A percentile compares a stretch with the other conserved stretches of the same genome.
These are phyloP conservation scores for Hyphopichia khmerensis DNA, from an alignment of 1,139 yeast genomes.

Conservation along the genomic window DNA sequence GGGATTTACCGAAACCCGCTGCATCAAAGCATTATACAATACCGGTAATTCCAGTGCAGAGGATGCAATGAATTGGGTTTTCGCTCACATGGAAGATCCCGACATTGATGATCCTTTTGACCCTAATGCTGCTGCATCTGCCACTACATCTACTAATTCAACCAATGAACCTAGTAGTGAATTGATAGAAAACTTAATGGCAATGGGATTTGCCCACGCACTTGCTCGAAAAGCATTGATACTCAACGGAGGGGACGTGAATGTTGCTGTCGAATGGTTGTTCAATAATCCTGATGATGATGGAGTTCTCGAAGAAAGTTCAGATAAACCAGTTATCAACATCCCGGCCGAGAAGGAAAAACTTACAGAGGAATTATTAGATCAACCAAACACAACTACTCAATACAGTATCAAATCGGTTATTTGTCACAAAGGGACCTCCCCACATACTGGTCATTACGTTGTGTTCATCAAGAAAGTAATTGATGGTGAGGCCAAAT, in stretches of 20 bases:
- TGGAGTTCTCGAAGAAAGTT: slow-evolving; percentile 23
- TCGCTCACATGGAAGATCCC: slow-evolving; percentile 83
- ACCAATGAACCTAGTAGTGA: slow-evolving; percentile 30
- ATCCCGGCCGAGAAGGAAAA: slow-evolving; percentile 20
- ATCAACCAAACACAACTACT: slow-evolving; percentile 9
- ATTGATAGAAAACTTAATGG: slow-evolving; percentile 49
- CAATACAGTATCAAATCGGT: slow-evolving; percentile 65
- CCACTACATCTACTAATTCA: slow-evolving; percentile 6
- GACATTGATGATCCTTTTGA: slow-evolving; percentile 68
- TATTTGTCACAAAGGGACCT: slow-evolving; percentile 90
- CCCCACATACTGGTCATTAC: slow-evolving; percentile 95
- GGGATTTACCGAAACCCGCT: slow-evolving; percentile 83
- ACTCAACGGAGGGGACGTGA: slow-evolving; percentile 58
- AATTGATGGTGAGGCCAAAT: slow-evolving; percentile 44
- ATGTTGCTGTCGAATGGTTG: slow-evolving; percentile 87
- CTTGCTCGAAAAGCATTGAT: slow-evolving; percentile 70
- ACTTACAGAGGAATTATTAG: slow-evolving; percentile 15
- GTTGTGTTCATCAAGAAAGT: slow-evolving; percentile 68
- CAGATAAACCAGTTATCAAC: slow-evolving; percentile 14
- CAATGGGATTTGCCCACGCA: slow-evolving; percentile 75
- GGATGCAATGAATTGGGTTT: slow-evolving; percentile 87
- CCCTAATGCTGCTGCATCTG: slow-evolving; percentile 19
- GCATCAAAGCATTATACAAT: slow-evolving; percentile 63
- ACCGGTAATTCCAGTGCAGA: slow-evolving; percentile 74
- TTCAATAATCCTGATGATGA: slow-evolving; percentile 72